These are phyloP conservation scores for Cercospora zeae-maydis DNA, from an alignment of 2,329 filamentous ascomycete genomes.

Conservation along the genomic window DNA sequence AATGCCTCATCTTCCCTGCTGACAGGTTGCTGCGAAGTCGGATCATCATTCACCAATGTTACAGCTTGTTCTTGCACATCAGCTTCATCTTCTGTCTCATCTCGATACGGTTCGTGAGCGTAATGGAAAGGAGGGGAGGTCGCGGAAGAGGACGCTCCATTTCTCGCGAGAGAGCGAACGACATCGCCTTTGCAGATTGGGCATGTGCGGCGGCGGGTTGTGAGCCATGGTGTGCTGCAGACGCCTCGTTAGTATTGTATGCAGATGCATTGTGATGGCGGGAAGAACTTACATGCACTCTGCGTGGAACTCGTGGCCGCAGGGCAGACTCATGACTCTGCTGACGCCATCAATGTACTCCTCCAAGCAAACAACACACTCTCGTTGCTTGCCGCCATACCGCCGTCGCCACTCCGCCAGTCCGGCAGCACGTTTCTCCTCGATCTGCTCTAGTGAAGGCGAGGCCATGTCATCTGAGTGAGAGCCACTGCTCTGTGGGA, in stretches of 20 bases:
- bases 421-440: constrained; percentile 53
- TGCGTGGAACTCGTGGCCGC: constrained; percentile 94
- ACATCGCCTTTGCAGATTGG: constrained; percentile 99
- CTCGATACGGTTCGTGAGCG: constrained; percentile 16
- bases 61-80: constrained; percentile 36
- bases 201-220: constrained; percentile 90
- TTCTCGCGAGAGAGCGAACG: constrained; percentile 53
- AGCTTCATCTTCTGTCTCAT: constrained; percentile 28
- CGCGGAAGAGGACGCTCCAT: constrained; percentile 18
- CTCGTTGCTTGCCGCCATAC: constrained; percentile 65
- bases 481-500: constrained; percentile 39
- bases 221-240: constrained; percentile 87
- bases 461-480: constrained; percentile 28
- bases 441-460: constrained; percentile 39
- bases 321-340: constrained; percentile 93
- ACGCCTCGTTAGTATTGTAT: not conserved
- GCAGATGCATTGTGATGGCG: not conserved
- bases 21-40: constrained; percentile 32
- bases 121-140: constrained; percentile 13
- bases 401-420: constrained; percentile 54
- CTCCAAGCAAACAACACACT: constrained; percentile 95
- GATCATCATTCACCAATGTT: constrained; percentile 34
- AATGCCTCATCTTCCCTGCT: constrained; percentile 35
- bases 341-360: constrained; percentile 95
- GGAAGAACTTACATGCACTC: constrained; percentile 85